These are phyloP conservation scores for Calophaca sinica DNA, from an alignment of 306 rosid species.

Conservation along the genomic window DNA sequence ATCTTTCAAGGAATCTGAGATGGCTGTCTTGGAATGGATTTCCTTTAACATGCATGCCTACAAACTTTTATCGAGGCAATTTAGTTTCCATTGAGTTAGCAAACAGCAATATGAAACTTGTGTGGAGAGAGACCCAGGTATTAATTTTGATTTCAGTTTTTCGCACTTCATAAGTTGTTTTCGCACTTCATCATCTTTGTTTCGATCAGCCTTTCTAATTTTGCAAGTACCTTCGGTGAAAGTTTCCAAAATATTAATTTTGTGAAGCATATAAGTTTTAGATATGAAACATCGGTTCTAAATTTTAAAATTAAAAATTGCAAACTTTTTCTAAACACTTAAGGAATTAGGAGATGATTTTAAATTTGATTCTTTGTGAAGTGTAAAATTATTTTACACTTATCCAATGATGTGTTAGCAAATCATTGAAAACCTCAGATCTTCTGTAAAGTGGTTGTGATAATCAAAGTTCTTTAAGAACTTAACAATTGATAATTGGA, in stretches of 20 bases:
- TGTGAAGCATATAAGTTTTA: neutral
- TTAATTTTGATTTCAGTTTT: neutral
- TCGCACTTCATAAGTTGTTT: neutral
- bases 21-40: conserved; percentile 41
- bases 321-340: neutral
- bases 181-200: neutral
- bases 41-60: conserved; percentile 28
- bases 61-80: conserved; percentile 13
- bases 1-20: conserved; percentile 28
- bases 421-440: neutral
- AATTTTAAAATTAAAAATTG: neutral
- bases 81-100: conserved; percentile 32
- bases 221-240: neutral
- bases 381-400: neutral
- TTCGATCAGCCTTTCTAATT: neutral
- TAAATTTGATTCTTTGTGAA: neutral
- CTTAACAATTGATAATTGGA: neutral
- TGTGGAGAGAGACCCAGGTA: conserved; percentile 41
- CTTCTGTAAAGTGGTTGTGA: neutral
- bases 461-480: neutral
- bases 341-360: neutral
- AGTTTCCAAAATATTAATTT: neutral
- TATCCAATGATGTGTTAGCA: neutral
- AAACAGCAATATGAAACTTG: neutral
- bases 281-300: neutral